These are phyloP conservation scores for Saturnispora saitoi DNA, from an alignment of 805 yeast genomes.

Conservation along the genomic window DNA sequence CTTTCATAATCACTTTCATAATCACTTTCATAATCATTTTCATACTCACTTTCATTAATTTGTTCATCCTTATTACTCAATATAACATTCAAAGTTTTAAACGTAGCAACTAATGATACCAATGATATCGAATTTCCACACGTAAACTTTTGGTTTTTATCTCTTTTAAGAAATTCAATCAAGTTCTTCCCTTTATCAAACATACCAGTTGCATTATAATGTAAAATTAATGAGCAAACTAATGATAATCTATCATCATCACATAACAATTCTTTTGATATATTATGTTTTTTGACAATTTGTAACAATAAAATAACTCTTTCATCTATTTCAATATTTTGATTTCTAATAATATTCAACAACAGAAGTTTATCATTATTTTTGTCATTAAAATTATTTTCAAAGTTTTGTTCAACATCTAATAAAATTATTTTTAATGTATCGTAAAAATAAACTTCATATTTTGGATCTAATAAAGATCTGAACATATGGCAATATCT, in stretches of 20 bases:
- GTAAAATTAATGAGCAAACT: slow-evolving; percentile 24
- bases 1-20: not conserved
- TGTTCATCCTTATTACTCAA: slow-evolving; percentile 14
- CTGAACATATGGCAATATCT: slow-evolving; percentile 25
- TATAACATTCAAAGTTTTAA: slow-evolving; percentile 19
- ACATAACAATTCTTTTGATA: slow-evolving; percentile 13
- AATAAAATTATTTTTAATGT: slow-evolving; percentile 21
- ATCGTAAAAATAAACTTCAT: slow-evolving; percentile 16
- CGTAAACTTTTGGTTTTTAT: slow-evolving; percentile 6
- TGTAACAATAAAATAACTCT: slow-evolving; percentile 3
- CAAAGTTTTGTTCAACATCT: slow-evolving; percentile 18
- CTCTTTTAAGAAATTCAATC: slow-evolving; percentile 20
- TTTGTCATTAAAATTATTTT: slow-evolving; percentile 9
- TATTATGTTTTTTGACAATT: not conserved
- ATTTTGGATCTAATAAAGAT: slow-evolving; percentile 20
- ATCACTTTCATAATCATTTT: not conserved
- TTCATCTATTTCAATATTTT: slow-evolving; percentile 6
- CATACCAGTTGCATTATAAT: slow-evolving; percentile 21
- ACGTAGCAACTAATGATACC: slow-evolving; percentile 23
- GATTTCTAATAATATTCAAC: not conserved
- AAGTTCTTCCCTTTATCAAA: slow-evolving; percentile 17
- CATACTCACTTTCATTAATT: not conserved
- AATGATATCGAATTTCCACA: slow-evolving; percentile 21
- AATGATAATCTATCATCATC: slow-evolving; percentile 26
- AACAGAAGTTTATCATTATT: not conserved